A percentile compares a stretch with the other conserved stretches of the same genome.
phyloP scores from a whole-genome alignment of 345 rosid species.

The Hypericum androsaemum region DNA sequence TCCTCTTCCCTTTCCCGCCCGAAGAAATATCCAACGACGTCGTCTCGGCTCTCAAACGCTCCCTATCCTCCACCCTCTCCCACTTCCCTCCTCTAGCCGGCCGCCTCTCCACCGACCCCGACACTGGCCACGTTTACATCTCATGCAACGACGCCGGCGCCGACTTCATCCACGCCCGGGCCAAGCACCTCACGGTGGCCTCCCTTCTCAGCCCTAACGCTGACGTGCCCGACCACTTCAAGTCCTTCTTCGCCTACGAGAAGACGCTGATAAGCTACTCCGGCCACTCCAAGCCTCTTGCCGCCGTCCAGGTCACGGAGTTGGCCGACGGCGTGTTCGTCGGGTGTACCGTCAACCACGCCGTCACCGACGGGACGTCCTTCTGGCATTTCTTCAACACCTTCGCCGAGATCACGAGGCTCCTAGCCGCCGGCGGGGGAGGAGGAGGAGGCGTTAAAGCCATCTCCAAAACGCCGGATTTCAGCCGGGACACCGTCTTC shows the following conservation, averaged over 20 bases:
- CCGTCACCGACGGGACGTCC: conserved; percentile 85
- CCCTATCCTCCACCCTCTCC: conserved; percentile 43
- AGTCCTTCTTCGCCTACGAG: conserved; percentile 65
- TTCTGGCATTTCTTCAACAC: conserved; percentile 95
- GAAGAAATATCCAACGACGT: too few relatives aligned
- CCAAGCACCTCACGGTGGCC: conserved; percentile 29
- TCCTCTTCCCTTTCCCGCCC: conserved; percentile 46
- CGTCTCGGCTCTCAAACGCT: conserved; percentile 32
- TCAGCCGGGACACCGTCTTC: conserved; percentile 51
- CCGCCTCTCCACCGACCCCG: conserved; percentile 41
- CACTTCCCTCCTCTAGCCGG: conserved; percentile 93
- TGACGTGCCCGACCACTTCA: conserved; percentile 55
- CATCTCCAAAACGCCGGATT: conserved; percentile 57
- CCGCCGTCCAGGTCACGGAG: conserved; percentile 82
- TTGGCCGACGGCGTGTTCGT: conserved; percentile 63
- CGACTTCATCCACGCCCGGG: conserved; percentile 50
- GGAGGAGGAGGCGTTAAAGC: conserved; percentile 46
- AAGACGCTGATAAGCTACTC: conserved; percentile 49
- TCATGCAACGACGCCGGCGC: conserved; percentile 68
- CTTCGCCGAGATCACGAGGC: conserved; percentile 42
- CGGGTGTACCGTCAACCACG: conserved; percentile 74
- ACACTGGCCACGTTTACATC: conserved; percentile 42
- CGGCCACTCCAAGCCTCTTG: conserved; percentile 64
- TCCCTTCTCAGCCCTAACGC: conserved; percentile 29
- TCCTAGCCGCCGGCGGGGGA: conserved; percentile 11